Evolutionary conservation across 148 eudicot genomes (phyloP), one percentile per base, ranked within the genome.

Genomic region (Salicornia ramosissima): DNA sequence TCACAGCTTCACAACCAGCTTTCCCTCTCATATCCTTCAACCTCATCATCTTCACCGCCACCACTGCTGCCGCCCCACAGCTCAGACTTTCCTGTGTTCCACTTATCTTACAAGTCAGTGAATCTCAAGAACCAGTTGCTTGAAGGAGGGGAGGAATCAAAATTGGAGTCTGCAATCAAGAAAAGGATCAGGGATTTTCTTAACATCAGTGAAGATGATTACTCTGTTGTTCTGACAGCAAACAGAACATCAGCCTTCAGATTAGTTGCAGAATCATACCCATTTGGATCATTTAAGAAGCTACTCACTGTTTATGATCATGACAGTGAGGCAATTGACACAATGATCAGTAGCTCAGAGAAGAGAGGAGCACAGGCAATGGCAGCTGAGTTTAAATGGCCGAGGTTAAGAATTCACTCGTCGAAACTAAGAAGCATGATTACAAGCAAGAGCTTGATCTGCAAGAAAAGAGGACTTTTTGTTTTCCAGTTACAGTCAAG

Each of bases 301-400:
- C 82, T 95, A 40, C 62, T 95, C 8, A 89, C 96, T 12, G 94
- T 89, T 22, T 95, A 91, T 33, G 99, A 95, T 75, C 86, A 91
- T 50, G 85, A 91, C 68, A 89, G 86, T 33, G 96, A 91, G 74
- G 93, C 99, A 3, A 68, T 91, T 46, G 86, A 85, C 21, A 73
- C 86, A 13, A 77, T 95, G 87, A 56, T 81, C 42, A 73, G 54
- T 56, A 75, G 80, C 31, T 83, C 94, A n/a, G 92, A 71, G 74
- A 87, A 85, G 68, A 80, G 90, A 82, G 96, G 93, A 67, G 97
- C 96, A 13, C 74, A 67, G 34, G 45, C 80, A 54, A 75, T 85
- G 81, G 68, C 90, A 33, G 90, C 99, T 6, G 93, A 95, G 59
- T 95, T 95, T 72, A 81, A 80, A n/a, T 95, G 97, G 97, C 99